These are phyloP conservation scores for Ogataea nonfermentans DNA, from an alignment of 805 yeast species.

Conservation along the genomic window DNA sequence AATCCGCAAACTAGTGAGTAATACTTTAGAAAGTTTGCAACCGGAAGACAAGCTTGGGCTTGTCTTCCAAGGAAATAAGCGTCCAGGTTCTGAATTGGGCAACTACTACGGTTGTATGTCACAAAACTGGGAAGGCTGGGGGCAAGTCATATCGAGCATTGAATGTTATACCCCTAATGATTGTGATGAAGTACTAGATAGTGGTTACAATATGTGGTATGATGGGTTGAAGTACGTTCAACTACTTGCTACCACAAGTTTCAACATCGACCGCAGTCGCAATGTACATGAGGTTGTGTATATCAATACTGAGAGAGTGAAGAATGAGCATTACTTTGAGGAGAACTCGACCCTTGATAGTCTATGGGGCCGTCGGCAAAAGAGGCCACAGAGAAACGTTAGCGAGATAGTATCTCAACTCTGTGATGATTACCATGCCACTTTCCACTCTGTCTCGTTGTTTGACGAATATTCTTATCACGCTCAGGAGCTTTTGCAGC, in stretches of 20 bases:
- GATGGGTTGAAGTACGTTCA: slow-evolving; percentile 25
- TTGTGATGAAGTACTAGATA: slow-evolving; percentile 11
- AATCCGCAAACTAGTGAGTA: slow-evolving; percentile 14
- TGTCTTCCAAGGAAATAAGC: slow-evolving; percentile 27
- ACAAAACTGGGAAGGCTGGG: slow-evolving; percentile 33
- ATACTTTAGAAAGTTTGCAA: slow-evolving; percentile 15
- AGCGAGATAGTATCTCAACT: slow-evolving; percentile 13
- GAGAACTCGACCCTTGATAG: background rate
- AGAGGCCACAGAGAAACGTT: slow-evolving; percentile 2
- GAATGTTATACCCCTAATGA: slow-evolving; percentile 19
- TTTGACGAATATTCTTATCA: slow-evolving; percentile 29
- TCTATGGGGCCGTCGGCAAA: slow-evolving; percentile 1
- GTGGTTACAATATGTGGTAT: slow-evolving; percentile 20
- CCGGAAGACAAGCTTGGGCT: slow-evolving; percentile 29
- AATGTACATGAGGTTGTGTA: slow-evolving; percentile 23
- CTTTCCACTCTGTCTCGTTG: slow-evolving; percentile 25
- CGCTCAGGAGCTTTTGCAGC: slow-evolving; percentile 20
- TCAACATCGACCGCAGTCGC: slow-evolving; percentile 10
- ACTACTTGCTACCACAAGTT: slow-evolving; percentile 21
- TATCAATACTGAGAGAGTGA: slow-evolving; percentile 19
- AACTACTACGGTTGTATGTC: slow-evolving; percentile 32
- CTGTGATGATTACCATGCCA: slow-evolving; percentile 19
- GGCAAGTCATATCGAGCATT: slow-evolving; percentile 21
- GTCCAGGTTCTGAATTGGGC: slow-evolving; percentile 20
- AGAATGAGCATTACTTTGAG: background rate